A percentile compares a stretch with the other conserved stretches of the same genome.
Conservation (phyloP, 2,329 filamentous ascomycete genomes). For the Sporothrix brunneoviolacea region DNA sequence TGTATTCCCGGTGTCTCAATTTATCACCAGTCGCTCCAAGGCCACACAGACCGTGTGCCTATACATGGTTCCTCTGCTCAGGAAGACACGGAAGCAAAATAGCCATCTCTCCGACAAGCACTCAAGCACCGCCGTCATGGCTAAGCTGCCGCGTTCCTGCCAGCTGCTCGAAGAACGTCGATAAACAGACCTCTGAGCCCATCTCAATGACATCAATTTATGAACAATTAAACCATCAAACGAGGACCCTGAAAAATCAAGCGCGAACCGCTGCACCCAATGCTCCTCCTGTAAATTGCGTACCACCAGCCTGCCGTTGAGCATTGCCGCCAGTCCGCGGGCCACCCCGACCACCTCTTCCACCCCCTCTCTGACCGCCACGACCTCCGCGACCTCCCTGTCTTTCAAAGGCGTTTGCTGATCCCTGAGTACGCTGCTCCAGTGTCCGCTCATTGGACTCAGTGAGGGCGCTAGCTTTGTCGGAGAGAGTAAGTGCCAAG, state of each 20-base stretch:
- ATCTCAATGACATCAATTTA: too few species aligned
- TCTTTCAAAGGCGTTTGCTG: slow-evolving; percentile 88
- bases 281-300: slow-evolving; percentile 76
- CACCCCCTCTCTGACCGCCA: slow-evolving; percentile 58
- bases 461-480: slow-evolving; percentile 93
- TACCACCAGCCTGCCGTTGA: slow-evolving; percentile 63
- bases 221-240: neutral
- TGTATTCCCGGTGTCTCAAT: too few species aligned
- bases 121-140: too few species aligned
- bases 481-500: slow-evolving; percentile 83
- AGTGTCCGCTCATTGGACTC: slow-evolving; percentile 96
- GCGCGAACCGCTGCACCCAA: slow-evolving; percentile 62
- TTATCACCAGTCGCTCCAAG: too few species aligned
- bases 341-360: slow-evolving; percentile 56
- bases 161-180: too few species aligned
- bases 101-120: too few species aligned
- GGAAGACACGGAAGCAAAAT: too few species aligned
- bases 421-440: slow-evolving; percentile 94
- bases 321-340: slow-evolving; percentile 50
- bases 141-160: too few species aligned
- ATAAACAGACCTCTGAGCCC: too few species aligned
- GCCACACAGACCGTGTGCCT: too few species aligned
- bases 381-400: slow-evolving; percentile 74
- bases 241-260: slow-evolving; percentile 27
- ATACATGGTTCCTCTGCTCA: too few species aligned